Evolutionary conservation across 768 basidiomycete species (phyloP).

Genomic region (Trametes coccinea): DNA sequence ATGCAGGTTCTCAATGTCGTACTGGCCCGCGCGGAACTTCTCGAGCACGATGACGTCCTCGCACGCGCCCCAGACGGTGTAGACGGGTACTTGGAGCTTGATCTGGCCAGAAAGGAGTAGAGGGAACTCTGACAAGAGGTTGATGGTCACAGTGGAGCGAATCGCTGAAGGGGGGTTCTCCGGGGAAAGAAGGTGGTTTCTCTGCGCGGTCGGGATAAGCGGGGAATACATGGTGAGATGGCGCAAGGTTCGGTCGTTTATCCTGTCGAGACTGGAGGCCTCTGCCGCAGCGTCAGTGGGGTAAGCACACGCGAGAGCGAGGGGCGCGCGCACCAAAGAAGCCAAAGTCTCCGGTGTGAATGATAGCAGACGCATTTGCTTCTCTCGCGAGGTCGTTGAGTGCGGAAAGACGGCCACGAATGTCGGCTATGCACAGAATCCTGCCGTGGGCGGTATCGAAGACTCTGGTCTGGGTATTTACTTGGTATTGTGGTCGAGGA

Average conservation of each 20-base stretch:
- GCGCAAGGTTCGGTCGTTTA: conserved; percentile 93
- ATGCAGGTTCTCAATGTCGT: conserved; percentile 86
- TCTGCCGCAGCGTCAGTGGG: conserved; percentile 45
- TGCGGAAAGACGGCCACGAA: conserved; percentile 81
- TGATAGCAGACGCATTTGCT: conserved; percentile 86
- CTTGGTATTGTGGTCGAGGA: conserved; percentile 45
- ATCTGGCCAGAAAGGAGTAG: conserved; percentile 87
- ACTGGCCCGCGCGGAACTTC: conserved; percentile 83
- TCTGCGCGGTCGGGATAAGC: conserved; percentile 81
- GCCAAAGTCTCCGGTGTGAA: conserved; percentile 99
- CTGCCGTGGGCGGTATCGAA: conserved; percentile 81
- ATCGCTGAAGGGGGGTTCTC: conserved; percentile 69
- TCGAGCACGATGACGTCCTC: conserved; percentile 94
- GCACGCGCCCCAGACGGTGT: conserved; percentile 96
- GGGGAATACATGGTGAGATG: conserved; percentile 97
- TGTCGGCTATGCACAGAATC: conserved; percentile 94
- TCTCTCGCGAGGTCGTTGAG: conserved; percentile 91
- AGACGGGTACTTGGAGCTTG: conserved; percentile 90
- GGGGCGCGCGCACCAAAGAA: conserved; percentile 71
- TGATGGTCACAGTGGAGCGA: conserved; percentile 72
- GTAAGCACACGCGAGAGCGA: background rate
- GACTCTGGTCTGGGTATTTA: conserved; percentile 78
- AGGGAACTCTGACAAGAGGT: conserved; percentile 91
- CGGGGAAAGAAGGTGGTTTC: conserved; percentile 72
- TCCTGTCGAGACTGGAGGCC: conserved; percentile 76